Conservation (phyloP, 2,329 filamentous ascomycete species). For the Xylaria sp. region DNA sequence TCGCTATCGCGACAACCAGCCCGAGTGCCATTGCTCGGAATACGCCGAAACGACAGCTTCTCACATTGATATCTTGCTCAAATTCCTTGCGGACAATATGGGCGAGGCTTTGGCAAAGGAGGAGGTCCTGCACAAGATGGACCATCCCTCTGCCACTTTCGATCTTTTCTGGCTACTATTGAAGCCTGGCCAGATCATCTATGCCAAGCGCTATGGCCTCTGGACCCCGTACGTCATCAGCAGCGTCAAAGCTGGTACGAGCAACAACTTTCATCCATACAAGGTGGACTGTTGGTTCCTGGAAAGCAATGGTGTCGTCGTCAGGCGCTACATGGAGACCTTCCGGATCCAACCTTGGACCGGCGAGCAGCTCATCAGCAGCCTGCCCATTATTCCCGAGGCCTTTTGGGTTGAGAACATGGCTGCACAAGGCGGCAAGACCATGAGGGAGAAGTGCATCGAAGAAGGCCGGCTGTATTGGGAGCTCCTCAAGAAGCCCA, state of each 20-base stretch:
- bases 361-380: slow-evolving; percentile 57
- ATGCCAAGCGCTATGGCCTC: slow-evolving; percentile 54
- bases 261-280: slow-evolving; percentile 15
- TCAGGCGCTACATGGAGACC: slow-evolving; percentile 53
- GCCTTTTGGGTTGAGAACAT: slow-evolving; percentile 56
- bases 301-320: slow-evolving; percentile 47
- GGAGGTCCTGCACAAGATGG: slow-evolving; percentile 53
- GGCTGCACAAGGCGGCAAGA: slow-evolving; percentile 43
- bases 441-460: slow-evolving; percentile 54
- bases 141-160: slow-evolving; percentile 56
- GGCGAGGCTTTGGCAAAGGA: slow-evolving; percentile 54
- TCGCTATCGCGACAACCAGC: slow-evolving; percentile 56
- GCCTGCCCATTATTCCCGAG: slow-evolving; percentile 56
- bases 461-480: slow-evolving; percentile 58
- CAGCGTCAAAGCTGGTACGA: slow-evolving; percentile 42
- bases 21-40: slow-evolving; percentile 53
- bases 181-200: slow-evolving; percentile 59
- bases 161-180: slow-evolving; percentile 60
- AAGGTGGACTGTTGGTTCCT: slow-evolving; percentile 57
- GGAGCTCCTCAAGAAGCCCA: slow-evolving; percentile 58
- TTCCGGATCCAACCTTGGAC: slow-evolving; percentile 54
- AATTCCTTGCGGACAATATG: slow-evolving; percentile 55
- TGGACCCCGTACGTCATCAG: slow-evolving; percentile 58
- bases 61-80: slow-evolving; percentile 59
- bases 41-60: slow-evolving; percentile 54